phyloP scores from a whole-genome alignment of 164 flowering plant genomes.

The Dillenia suffruticosa region DNA sequence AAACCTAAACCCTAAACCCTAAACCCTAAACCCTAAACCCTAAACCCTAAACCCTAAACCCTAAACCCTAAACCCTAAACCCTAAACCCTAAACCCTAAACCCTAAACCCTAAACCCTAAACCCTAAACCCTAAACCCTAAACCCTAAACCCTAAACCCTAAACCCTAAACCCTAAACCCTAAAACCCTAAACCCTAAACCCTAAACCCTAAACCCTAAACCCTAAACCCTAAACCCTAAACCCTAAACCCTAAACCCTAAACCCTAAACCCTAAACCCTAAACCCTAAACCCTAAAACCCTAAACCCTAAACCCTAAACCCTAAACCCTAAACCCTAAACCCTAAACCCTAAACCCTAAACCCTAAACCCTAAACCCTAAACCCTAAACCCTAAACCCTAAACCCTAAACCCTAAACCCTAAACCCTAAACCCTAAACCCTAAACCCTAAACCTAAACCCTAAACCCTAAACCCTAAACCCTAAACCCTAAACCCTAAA shows the following conservation, averaged over 20 bases:
- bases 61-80: neutral
- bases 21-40: constrained; percentile 5
- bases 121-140: constrained; percentile 9
- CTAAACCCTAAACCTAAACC: no score
- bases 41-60: constrained; percentile 3
- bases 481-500: no score
- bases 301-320: constrained; percentile 10
- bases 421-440: no score
- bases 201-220: constrained; percentile 5
- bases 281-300: constrained; percentile 10
- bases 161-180: constrained; percentile 9
- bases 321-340: constrained; percentile 16
- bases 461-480: no score
- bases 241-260: constrained; percentile 5
- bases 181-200: constrained; percentile 9
- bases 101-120: constrained; percentile 10
- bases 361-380: no score
- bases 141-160: constrained; percentile 6
- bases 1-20: constrained; percentile 1
- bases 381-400: no score
- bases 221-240: constrained; percentile 8
- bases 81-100: constrained; percentile 3
- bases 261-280: constrained; percentile 6
- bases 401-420: no score
- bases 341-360: no score